These are phyloP conservation scores for Hypoxylon sp. DNA, from an alignment of 2,329 filamentous ascomycete genomes.

Conservation along the genomic window DNA sequence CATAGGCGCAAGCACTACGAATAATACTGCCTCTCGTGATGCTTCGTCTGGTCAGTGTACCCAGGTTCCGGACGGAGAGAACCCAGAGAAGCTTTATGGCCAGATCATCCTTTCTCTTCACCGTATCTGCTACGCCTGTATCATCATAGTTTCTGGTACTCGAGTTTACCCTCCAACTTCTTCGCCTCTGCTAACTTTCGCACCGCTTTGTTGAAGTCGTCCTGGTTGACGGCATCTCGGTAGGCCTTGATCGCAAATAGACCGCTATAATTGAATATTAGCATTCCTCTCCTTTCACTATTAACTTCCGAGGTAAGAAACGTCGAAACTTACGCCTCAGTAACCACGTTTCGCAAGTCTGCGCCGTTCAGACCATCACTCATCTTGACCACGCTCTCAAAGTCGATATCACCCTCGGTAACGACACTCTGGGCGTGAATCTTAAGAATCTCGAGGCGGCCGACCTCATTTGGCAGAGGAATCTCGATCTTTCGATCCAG, in stretches of 20 bases:
- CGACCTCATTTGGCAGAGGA: conserved; percentile 95
- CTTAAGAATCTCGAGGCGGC: conserved; percentile 96
- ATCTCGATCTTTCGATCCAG: conserved; percentile 99
- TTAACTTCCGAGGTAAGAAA: not conserved
- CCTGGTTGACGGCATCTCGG: conserved; percentile 94
- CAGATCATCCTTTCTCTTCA: not conserved
- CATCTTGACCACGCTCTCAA: conserved; percentile 99
- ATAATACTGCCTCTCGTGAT: conserved; percentile 24
- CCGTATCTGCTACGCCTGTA: not conserved
- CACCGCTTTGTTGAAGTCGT: conserved; percentile 99
- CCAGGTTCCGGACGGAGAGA: not conserved
- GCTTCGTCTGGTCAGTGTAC: conserved; percentile 6
- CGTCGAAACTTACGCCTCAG: conserved; percentile 84
- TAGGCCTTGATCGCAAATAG: conserved; percentile 99
- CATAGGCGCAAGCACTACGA: conserved; percentile 6
- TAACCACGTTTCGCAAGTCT: conserved; percentile 97
- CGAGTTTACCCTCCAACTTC: conserved; percentile 98
- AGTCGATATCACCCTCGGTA: conserved; percentile 95
- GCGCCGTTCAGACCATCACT: conserved; percentile 98
- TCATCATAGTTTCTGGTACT: conserved; percentile 96
- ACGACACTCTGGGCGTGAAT: conserved; percentile 91
- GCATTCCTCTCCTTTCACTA: conserved; percentile 26
- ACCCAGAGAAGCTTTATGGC: not conserved
- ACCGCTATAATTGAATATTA: conserved; percentile 69
- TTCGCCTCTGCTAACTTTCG: conserved; percentile 97